These are phyloP conservation scores for Halophytophthora polymorphica DNA, from an alignment of 352 stramenopile genomes.

Conservation along the genomic window DNA sequence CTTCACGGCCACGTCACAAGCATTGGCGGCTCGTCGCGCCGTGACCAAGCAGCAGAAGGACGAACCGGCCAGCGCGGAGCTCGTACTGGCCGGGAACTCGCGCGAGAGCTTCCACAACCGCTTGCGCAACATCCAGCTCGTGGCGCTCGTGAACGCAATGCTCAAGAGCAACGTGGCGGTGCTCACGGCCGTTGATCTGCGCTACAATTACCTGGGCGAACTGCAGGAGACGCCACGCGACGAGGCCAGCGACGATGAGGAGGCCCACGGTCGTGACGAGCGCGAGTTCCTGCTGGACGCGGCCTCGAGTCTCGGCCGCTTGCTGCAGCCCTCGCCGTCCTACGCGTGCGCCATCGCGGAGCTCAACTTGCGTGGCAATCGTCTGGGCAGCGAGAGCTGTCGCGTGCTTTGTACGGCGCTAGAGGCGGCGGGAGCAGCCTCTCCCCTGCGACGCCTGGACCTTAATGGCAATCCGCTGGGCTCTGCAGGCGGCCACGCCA, in stretches of 20 bases:
- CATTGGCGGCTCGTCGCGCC: conserved; percentile 37
- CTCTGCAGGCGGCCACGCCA: conserved; percentile 40
- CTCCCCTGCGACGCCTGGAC: conserved; percentile 37
- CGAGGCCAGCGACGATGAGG: conserved; percentile 12
- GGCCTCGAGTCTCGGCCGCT: conserved; percentile 34
- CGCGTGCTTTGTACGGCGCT: conserved; percentile 53
- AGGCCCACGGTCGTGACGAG: conserved; percentile 23
- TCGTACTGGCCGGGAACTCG: conserved; percentile 54
- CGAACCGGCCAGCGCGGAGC: conserved; percentile 4
- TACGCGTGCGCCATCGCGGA: conserved; percentile 52
- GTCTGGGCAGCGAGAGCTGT: conserved; percentile 54
- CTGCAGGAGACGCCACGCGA: conserved; percentile 23
- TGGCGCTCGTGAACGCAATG: conserved; percentile 45
- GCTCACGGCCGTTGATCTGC: conserved; percentile 43
- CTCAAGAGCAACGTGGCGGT: conserved; percentile 45
- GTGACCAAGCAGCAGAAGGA: conserved; percentile 1
- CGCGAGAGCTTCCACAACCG: conserved; percentile 55
- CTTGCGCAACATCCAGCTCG: conserved; percentile 65
- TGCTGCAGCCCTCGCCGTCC: conserved; percentile 44
- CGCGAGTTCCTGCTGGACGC: conserved; percentile 44
- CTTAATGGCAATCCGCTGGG: conserved; percentile 55
- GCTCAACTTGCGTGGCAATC: conserved; percentile 60
- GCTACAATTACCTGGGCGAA: conserved; percentile 55
- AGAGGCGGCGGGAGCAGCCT: conserved; percentile 24
- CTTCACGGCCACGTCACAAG: conserved; percentile 45